phyloP scores from a whole-genome alignment of 257 asterid species.

The Schizonepeta tenuifolia region DNA sequence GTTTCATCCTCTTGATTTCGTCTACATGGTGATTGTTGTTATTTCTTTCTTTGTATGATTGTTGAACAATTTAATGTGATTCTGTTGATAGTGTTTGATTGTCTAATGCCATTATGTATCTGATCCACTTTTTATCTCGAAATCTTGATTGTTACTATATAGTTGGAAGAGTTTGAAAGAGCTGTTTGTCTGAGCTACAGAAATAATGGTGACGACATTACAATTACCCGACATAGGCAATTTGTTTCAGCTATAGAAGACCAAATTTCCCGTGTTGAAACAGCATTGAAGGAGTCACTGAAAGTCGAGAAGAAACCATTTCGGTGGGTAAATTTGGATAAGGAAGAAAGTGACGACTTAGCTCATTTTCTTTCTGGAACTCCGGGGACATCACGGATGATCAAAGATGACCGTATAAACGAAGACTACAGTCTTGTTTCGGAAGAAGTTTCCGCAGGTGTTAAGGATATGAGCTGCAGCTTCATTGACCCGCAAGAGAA shows the following conservation, averaged over 20 bases:
- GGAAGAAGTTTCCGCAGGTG: constrained; percentile 36
- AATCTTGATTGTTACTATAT: constrained; percentile 28
- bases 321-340: constrained; percentile 76
- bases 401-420: constrained; percentile 38
- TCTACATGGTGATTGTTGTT: not conserved
- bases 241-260: constrained; percentile 69
- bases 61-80: not conserved
- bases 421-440: constrained; percentile 32
- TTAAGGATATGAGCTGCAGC: constrained; percentile 19
- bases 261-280: constrained; percentile 71
- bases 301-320: constrained; percentile 59
- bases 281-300: constrained; percentile 58
- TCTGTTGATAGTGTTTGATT: not conserved
- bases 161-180: constrained; percentile 92
- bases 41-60: not conserved
- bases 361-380: constrained; percentile 80
- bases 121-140: constrained; percentile 17
- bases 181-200: constrained; percentile 83
- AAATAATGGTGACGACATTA: constrained; percentile 60
- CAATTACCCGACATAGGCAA: constrained; percentile 69
- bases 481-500: constrained; percentile 37
- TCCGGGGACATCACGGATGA: constrained; percentile 37
- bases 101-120: constrained; percentile 19
- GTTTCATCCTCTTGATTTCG: not conserved
- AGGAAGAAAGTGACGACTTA: constrained; percentile 73